Evolutionary conservation across 192 early-diverging fungal species (phyloP), one percentile per base, ranked within the genome.

Genomic region (Geranomyces variabilis): DNA sequence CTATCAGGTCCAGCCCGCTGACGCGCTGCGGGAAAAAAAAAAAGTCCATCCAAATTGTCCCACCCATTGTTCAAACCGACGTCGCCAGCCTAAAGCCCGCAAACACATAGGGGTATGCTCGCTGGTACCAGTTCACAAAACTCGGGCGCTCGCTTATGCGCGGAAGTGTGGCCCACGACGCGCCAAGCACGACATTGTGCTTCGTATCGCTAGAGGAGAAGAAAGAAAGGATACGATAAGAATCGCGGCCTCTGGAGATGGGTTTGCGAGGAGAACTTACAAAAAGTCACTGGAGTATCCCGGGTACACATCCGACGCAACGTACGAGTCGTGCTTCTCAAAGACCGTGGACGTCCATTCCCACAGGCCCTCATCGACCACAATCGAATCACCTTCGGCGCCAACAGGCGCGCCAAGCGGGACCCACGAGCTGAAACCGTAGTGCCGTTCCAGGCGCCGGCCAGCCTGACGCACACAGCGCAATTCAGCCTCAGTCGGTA

Each of bases 111-210:
- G 90, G 90, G 71, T 97, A 97, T 5, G 76, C 86, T 19, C 87
- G 67, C 78, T 97, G 96, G 67, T 93, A 96, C 94, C 94, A 97
- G 77, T 97, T 97, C 13, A 92, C 70, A 78, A 95, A 94, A 7
- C 89, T 86, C 55, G 77, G 68, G 21, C 96, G 69, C 24, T 79
- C 79, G 8, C 89, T 89, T 15, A 96, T 84, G 9, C 88, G 55
- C 10, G 92, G 92, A 58, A 92, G 89, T 0, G 96, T 97, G 10
- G 93, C 93, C 90, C 93, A 97, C 1, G 87, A 89, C 0, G 75
- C 96, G 53, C 96, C 96, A 30, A 94, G 68, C 17, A 97, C 82
- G 0, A 93, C 86, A 69, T 85, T 81, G 78, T 97, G 94, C 63
- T 93, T 91, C 28, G 79, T 88, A 70, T 97, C 93, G 74, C 75